Base-by-base conservation (phyloP, 192 early-diverging fungal genomes). In the Coemansia sp. region DNA sequence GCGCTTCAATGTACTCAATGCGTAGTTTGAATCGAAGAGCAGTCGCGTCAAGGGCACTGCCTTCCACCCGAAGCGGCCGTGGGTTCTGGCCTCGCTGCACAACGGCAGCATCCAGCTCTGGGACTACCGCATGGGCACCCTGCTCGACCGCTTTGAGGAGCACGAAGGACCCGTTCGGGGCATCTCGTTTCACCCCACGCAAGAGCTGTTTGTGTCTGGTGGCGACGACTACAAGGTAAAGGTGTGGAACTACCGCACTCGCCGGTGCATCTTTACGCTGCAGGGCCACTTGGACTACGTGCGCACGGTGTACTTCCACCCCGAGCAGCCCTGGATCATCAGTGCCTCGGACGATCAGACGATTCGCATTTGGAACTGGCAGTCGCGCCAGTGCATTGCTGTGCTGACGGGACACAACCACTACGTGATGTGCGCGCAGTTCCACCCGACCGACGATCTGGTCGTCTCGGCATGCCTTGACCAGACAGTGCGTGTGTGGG, bases 281-380 rank as follows among this genome's bases (percentile, higher is more conserved):
- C 95, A 93, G 45, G 98, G 98, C 6, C 98, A 99, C 85, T 79
- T 99, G 68, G 98, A 99, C 72, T 99, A 97, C 69, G 94, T 99
- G 39, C 93, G 98, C 61, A 94, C 94, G 4, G 94, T 96, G 1
- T 94, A 85, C 77, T 99, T 99, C 81, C 98, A 99, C 73, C 92
- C 94, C 68, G 98, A 99, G 78, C 89, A 91, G 69, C 98, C 98
- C 32, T 99, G 98, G 98, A 98, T 99, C 59, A 90, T 98, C 65
- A 91, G 87, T 64, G 92, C 93, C 59, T 96, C 95, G 7, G 98
- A 99, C 69, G 98, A 99, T 82, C 96, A 99, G 73, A 98, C 98
- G 7, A 96, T 98, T 67, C 93, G 98, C 54, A 98, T 99, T 60
- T 99, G 98, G 98, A 99, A 99, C 86, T 99, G 98, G 98, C 98